phyloP scores from a whole-genome alignment of 2,329 filamentous ascomycete genomes.

The Colletotrichum acutatum region DNA sequence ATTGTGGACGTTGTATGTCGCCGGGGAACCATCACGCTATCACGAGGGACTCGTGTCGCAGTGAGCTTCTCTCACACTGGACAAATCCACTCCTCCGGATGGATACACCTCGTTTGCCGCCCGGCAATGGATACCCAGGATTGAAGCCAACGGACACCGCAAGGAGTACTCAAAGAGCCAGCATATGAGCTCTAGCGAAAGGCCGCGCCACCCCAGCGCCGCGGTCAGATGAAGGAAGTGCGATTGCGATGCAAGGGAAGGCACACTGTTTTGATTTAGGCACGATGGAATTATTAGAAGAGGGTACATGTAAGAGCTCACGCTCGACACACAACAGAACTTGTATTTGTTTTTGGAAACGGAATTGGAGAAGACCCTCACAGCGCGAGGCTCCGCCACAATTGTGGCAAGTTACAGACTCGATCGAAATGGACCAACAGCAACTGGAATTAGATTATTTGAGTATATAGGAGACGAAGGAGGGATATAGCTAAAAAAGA shows the following conservation, averaged over 20 bases:
- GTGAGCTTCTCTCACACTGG: constrained; percentile 14
- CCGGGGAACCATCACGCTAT: constrained; percentile 3
- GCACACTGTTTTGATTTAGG: constrained; percentile 1
- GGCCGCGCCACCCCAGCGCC: constrained; percentile 14
- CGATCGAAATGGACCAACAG: constrained; percentile 15
- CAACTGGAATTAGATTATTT: constrained; percentile 1
- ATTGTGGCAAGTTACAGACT: constrained; percentile 3
- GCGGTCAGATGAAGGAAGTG: not conserved
- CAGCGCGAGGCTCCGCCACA: not conserved
- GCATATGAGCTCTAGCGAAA: constrained; percentile 17
- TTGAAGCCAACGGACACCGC: constrained; percentile 26
- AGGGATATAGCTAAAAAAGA: not conserved
- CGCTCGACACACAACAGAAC: constrained; percentile 18
- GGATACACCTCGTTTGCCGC: constrained; percentile 18
- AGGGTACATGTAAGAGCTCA: constrained; percentile 13
- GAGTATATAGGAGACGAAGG: not conserved
- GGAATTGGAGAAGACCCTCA: constrained; percentile 1
- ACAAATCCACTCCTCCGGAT: constrained; percentile 11
- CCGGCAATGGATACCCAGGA: constrained; percentile 11
- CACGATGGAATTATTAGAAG: not conserved
- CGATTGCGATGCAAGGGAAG: not conserved
- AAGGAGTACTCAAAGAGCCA: constrained; percentile 17
- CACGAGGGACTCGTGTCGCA: constrained; percentile 22
- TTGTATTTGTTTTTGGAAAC: constrained; percentile 7
- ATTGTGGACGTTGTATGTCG: constrained; percentile 14